phyloP scores from a whole-genome alignment of 345 rosid species.

The Eucalyptus albens region DNA sequence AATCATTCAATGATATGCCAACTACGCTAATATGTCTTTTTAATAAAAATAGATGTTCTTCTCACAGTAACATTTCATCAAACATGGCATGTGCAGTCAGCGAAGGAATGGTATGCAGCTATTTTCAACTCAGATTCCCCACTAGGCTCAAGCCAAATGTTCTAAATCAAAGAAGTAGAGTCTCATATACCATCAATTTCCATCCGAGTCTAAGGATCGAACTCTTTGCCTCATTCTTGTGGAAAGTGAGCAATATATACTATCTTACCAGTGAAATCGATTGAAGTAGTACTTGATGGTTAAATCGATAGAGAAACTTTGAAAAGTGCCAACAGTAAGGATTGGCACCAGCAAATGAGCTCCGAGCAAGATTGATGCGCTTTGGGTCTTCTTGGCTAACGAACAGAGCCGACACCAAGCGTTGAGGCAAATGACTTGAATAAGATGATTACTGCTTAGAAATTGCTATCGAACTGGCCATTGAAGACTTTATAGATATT shows the following conservation, averaged over 20 bases:
- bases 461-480: no score
- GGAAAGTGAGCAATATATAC: background rate
- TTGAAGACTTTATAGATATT: no score
- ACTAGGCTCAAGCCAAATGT: background rate
- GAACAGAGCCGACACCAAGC: background rate
- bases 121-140: background rate
- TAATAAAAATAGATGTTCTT: background rate
- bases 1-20: background rate
- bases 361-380: accelerated
- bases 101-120: background rate
- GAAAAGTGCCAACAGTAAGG: background rate
- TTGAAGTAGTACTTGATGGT: background rate
- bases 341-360: background rate
- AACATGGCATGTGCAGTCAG: background rate
- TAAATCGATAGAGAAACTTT: background rate
- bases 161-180: background rate
- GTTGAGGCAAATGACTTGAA: background rate
- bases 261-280: accelerated
- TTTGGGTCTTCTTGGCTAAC: background rate
- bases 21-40: background rate
- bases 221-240: background rate
- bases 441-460: background rate
- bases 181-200: background rate
- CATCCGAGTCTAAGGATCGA: background rate
- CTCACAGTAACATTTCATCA: background rate